Conservation (phyloP, 2,329 filamentous ascomycete genomes). For the Onygenales sp. region DNA sequence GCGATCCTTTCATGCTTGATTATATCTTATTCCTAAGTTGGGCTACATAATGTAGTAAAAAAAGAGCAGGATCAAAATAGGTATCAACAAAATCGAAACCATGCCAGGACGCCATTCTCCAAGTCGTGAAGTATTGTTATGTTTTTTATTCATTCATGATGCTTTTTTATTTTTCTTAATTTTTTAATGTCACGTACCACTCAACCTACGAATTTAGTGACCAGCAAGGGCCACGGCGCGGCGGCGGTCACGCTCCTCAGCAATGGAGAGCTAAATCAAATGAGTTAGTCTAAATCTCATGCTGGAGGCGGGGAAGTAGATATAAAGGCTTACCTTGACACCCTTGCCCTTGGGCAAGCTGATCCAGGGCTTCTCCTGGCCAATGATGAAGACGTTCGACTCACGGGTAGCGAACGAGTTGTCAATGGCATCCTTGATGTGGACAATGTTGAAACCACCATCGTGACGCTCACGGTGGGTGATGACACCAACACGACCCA, state of each 20-base stretch:
- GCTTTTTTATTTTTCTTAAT: constrained; percentile 18
- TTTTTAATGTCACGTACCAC: constrained; percentile 8
- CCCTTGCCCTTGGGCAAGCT: constrained; percentile 99
- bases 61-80: background rate
- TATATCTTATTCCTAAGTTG: no score
- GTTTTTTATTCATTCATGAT: constrained; percentile 11
- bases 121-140: no score
- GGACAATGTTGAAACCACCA: constrained; percentile 99
- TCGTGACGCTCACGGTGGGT: constrained; percentile 99
- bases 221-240: constrained; percentile 57
- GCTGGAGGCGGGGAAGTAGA: background rate
- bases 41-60: no score
- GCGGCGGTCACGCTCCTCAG: constrained; percentile 97
- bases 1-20: no score
- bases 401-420: constrained; percentile 99
- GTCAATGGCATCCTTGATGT: constrained; percentile 99
- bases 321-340: constrained; percentile 60
- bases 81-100: background rate
- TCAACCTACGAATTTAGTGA: constrained; percentile 28
- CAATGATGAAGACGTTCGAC: constrained; percentile 99
- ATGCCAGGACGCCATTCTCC: constrained; percentile 24
- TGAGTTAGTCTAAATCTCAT: constrained; percentile 13
- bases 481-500: constrained; percentile 99
- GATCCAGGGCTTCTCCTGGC: constrained; percentile 97
- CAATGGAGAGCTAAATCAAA: constrained; percentile 66